Conservation (phyloP, 1,139 yeast species). For the Geotrichum europaeum region DNA sequence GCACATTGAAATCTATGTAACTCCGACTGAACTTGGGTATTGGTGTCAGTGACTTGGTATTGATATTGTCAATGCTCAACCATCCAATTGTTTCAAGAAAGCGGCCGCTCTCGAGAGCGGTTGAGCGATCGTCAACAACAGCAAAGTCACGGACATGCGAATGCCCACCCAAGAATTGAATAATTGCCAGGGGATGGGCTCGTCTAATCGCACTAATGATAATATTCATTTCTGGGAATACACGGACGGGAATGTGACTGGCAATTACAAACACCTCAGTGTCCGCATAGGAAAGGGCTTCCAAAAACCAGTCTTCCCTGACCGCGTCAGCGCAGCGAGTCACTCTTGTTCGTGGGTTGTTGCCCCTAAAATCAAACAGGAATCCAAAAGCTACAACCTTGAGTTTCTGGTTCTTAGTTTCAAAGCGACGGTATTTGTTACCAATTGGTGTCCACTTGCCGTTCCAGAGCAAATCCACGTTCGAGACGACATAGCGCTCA, state of each 20-base stretch:
- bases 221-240: slow-evolving; percentile 53
- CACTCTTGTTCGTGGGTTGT: slow-evolving; percentile 57
- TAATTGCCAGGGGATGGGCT: slow-evolving; percentile 54
- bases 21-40: slow-evolving; percentile 43
- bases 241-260: slow-evolving; percentile 78
- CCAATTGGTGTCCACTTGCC: slow-evolving; percentile 63
- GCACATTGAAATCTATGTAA: slow-evolving; percentile 73
- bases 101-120: slow-evolving; percentile 85
- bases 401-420: slow-evolving; percentile 48
- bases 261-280: slow-evolving; percentile 64
- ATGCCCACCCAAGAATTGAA: slow-evolving; percentile 93
- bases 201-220: slow-evolving; percentile 46
- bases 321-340: slow-evolving; percentile 55
- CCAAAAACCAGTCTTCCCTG: slow-evolving; percentile 56
- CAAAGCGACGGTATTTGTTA: slow-evolving; percentile 54
- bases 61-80: slow-evolving; percentile 49
- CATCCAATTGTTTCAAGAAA: slow-evolving; percentile 92
- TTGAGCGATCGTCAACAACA: slow-evolving; percentile 57
- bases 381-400: slow-evolving; percentile 71
- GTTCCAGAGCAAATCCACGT: slow-evolving; percentile 55
- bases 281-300: slow-evolving; percentile 42
- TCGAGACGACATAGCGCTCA: slow-evolving; percentile 67
- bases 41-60: slow-evolving; percentile 14
- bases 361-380: slow-evolving; percentile 66
- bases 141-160: slow-evolving; percentile 85